These are phyloP conservation scores for Globisporangium uncinulatum DNA, from an alignment of 352 stramenopile genomes.

Conservation along the genomic window DNA sequence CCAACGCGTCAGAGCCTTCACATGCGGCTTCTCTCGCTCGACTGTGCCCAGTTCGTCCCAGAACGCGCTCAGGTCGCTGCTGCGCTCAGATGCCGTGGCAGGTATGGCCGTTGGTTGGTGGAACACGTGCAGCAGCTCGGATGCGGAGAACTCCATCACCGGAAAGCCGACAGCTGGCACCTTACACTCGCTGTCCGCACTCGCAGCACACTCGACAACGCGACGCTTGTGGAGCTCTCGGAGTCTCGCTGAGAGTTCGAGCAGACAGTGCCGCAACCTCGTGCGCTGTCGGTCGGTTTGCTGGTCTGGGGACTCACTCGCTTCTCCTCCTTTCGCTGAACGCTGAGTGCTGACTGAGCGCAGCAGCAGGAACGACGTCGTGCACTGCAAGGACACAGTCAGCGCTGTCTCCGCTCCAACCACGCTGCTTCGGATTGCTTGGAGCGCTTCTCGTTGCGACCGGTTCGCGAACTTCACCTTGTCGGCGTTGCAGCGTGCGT, in stretches of 20 bases:
- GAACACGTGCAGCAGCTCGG: slow-evolving; percentile 3
- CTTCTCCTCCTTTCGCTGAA: neutral
- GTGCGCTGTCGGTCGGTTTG: neutral
- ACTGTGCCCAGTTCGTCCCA: slow-evolving; percentile 7
- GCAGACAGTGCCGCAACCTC: slow-evolving; percentile 1
- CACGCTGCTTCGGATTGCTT: neutral
- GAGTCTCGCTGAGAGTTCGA: slow-evolving; percentile 1
- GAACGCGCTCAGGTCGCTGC: slow-evolving; percentile 10
- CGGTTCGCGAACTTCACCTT: slow-evolving; percentile 9
- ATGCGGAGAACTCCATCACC: slow-evolving; percentile 2
- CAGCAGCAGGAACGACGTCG: slow-evolving; percentile 13
- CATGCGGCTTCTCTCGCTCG: slow-evolving; percentile 14
- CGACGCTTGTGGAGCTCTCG: neutral
- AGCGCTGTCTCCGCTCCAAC: neutral
- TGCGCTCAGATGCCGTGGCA: neutral
- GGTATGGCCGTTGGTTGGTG: neutral
- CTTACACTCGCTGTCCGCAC: neutral
- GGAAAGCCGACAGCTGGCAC: neutral
- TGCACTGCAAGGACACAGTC: slow-evolving; percentile 7
- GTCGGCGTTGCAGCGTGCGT: slow-evolving; percentile 4
- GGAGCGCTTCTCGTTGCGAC: slow-evolving; percentile 1
- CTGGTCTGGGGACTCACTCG: neutral
- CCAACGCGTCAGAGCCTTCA: slow-evolving; percentile 12
- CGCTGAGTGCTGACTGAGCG: slow-evolving; percentile 6
- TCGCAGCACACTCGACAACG: neutral